Percentiles rank a stretch among this genome's conserved stretches.
These are phyloP conservation scores for Paulownia fortunei DNA, from an alignment of 257 asterid genomes.

Conservation along the genomic window DNA sequence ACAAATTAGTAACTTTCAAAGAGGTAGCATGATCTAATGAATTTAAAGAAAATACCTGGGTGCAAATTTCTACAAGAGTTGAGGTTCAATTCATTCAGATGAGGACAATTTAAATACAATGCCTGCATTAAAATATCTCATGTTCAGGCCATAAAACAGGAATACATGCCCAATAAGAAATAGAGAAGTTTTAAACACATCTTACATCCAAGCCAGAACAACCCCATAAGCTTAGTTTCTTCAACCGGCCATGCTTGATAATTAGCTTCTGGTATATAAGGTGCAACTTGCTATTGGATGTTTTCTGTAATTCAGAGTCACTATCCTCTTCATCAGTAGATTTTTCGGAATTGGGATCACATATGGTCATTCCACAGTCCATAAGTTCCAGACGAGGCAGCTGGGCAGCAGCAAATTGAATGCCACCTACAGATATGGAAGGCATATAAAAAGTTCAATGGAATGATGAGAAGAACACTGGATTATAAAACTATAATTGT, in stretches of 20 bases:
- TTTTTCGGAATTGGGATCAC: constrained; percentile 59
- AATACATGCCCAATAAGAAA: not conserved
- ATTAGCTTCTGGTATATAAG: constrained; percentile 84
- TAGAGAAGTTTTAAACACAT: constrained; percentile 18
- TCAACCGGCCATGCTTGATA: constrained; percentile 82
- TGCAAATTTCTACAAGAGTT: constrained; percentile 82
- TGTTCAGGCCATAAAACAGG: constrained; percentile 31
- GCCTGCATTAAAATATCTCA: constrained; percentile 62
- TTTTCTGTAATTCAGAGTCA: constrained; percentile 46
- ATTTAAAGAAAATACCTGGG: constrained; percentile 61
- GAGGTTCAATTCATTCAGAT: constrained; percentile 79
- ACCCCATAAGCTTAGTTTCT: constrained; percentile 98
- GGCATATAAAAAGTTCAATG: constrained; percentile 7
- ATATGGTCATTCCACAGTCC: constrained; percentile 96
- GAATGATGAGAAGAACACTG: not conserved
- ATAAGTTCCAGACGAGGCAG: constrained; percentile 78
- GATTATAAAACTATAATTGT: not conserved
- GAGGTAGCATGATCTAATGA: not conserved
- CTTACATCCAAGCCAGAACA: constrained; percentile 97
- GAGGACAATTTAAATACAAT: constrained; percentile 80
- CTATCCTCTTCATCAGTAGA: constrained; percentile 46
- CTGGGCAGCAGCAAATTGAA: constrained; percentile 95
- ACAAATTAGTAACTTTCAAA: not conserved
- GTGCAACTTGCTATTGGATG: constrained; percentile 64
- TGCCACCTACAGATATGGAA: constrained; percentile 67